Percentiles rank a stretch among this genome's conserved stretches.
Conservation (phyloP, 2,329 filamentous ascomycete species). For the Colletotrichum tropicicola region DNA sequence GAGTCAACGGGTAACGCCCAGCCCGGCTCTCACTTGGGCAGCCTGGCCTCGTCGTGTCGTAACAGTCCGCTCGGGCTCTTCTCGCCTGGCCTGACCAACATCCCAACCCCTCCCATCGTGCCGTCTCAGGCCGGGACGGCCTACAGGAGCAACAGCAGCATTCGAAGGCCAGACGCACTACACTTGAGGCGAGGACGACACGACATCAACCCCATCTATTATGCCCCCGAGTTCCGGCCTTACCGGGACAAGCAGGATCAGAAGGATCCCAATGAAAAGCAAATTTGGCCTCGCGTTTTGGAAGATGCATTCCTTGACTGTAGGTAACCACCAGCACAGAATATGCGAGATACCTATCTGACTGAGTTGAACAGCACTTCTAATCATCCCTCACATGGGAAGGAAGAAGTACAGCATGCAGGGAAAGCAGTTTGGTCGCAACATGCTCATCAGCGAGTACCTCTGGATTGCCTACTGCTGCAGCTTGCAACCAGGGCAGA, state of each 20-base stretch:
- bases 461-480: conserved; percentile 64
- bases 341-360: background rate
- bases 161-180: conserved; percentile 38
- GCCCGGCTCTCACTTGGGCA: conserved; percentile 37
- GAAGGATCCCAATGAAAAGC: conserved; percentile 69
- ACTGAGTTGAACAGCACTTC: conserved; percentile 56
- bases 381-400: conserved; percentile 73
- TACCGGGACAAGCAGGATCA: conserved; percentile 73
- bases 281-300: conserved; percentile 69
- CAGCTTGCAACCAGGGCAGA: conserved; percentile 53
- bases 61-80: conserved; percentile 52
- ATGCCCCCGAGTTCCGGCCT: conserved; percentile 69
- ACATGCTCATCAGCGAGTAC: conserved; percentile 76
- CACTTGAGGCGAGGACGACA: conserved; percentile 43
- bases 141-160: conserved; percentile 41
- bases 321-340: conserved; percentile 45
- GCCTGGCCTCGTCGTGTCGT: conserved; percentile 51
- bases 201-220: conserved; percentile 66
- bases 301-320: conserved; percentile 75
- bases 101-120: conserved; percentile 58
- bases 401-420: conserved; percentile 73
- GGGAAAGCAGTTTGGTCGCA: conserved; percentile 71
- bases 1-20: conserved; percentile 64
- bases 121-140: conserved; percentile 55
- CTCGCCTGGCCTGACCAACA: conserved; percentile 55